Percentiles rank a stretch among this genome's conserved stretches.
Evolutionary conservation across 192 early-diverging fungal species (phyloP).

Genomic region (Allomyces arbusculus): DNA sequence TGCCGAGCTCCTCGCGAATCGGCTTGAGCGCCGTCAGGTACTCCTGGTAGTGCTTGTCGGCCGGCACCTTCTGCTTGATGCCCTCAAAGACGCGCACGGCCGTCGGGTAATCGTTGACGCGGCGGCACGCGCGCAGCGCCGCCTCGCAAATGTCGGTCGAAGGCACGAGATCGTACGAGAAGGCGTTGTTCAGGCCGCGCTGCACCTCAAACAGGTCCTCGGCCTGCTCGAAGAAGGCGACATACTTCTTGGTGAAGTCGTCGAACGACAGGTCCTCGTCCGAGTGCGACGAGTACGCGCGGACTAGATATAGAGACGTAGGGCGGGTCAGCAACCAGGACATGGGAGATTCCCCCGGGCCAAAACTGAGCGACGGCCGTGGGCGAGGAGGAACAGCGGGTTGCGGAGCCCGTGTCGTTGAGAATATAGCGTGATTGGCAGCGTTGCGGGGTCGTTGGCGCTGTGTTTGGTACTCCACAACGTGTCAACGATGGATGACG

Average conservation of each 20-base stretch:
- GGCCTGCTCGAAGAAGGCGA: slow-evolving; percentile 62
- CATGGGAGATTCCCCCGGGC: no score
- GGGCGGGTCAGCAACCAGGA: no score
- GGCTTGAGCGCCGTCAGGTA: slow-evolving; percentile 79
- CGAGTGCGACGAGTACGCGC: slow-evolving; percentile 41
- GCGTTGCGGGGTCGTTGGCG: no score
- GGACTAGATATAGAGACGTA: slow-evolving; percentile 1
- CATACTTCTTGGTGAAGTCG: slow-evolving; percentile 53
- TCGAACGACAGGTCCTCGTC: slow-evolving; percentile 58
- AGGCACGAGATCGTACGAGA: slow-evolving; percentile 87
- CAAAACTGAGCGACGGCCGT: no score
- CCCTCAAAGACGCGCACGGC: slow-evolving; percentile 88
- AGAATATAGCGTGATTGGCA: no score
- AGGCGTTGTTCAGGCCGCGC: slow-evolving; percentile 93
- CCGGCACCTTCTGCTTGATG: slow-evolving; percentile 72
- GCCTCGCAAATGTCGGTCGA: slow-evolving; percentile 70
- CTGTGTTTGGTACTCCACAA: no score
- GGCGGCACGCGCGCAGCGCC: slow-evolving; percentile 71
- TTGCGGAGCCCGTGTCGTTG: no score
- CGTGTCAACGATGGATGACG: no score
- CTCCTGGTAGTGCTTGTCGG: slow-evolving; percentile 64
- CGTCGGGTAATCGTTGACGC: slow-evolving; percentile 85
- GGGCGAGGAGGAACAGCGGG: no score
- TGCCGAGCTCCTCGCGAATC: slow-evolving; percentile 65
- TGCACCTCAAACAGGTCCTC: slow-evolving; percentile 95